These are phyloP conservation scores for Solanum piurae DNA, from an alignment of 257 asterid species.

Conservation along the genomic window DNA sequence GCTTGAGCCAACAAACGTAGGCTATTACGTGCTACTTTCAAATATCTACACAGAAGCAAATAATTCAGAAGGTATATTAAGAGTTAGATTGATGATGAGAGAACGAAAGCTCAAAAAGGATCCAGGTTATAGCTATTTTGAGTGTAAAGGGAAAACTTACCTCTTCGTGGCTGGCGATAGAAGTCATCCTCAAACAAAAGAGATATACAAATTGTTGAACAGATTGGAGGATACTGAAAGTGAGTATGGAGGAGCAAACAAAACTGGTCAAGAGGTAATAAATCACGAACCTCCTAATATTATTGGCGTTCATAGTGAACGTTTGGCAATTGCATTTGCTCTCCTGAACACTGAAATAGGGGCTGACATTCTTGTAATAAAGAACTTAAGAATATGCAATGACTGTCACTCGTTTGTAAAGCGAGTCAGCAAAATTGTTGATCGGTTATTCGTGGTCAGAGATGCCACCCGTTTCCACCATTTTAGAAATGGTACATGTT, in stretches of 20 bases:
- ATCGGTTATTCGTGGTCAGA: constrained; percentile 54
- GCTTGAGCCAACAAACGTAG: constrained; percentile 70
- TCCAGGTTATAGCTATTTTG: constrained; percentile 80
- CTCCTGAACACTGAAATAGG: constrained; percentile 28
- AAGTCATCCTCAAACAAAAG: constrained; percentile 43
- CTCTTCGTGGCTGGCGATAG: constrained; percentile 70
- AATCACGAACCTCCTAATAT: constrained; percentile 10
- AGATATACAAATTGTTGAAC: constrained; percentile 37
- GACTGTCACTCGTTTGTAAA: constrained; percentile 74
- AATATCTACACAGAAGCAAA: constrained; percentile 51
- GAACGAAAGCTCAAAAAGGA: constrained; percentile 64
- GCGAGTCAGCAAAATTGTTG: constrained; percentile 38
- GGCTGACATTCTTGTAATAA: constrained; percentile 53
- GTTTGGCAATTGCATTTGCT: constrained; percentile 82
- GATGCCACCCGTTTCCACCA: constrained; percentile 94
- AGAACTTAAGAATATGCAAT: constrained; percentile 76
- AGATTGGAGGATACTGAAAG: constrained; percentile 34
- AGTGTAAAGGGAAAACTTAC: constrained; percentile 46
- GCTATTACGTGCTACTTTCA: constrained; percentile 69
- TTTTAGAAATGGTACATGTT: constrained; percentile 62
- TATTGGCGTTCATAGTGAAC: constrained; percentile 58
- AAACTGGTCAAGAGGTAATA: not conserved
- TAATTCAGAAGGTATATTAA: constrained; percentile 44
- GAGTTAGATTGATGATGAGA: constrained; percentile 61
- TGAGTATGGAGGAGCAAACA: not conserved